Evolutionary conservation across 805 yeast species (phyloP).

Genomic region (Candida ulmi): DNA sequence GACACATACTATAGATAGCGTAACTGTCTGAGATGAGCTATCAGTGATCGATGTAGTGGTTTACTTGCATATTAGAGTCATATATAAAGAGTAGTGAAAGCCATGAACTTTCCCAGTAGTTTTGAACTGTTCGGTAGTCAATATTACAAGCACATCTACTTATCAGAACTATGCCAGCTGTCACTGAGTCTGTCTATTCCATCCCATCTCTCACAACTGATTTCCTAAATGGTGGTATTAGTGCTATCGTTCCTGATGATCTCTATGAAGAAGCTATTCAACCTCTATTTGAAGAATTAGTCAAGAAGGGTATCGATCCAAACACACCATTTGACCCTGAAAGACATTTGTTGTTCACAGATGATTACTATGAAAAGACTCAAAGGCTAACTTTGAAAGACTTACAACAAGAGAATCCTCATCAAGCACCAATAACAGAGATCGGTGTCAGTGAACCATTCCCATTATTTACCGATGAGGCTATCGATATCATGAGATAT

Average conservation of each 20-base stretch:
- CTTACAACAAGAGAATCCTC: slow-evolving; percentile 33
- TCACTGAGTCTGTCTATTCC: background rate
- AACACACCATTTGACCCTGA: slow-evolving; percentile 30
- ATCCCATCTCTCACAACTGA: background rate
- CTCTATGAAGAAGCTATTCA: slow-evolving; percentile 2
- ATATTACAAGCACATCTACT: no score
- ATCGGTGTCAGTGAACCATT: slow-evolving; percentile 57
- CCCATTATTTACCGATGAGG: slow-evolving; percentile 56
- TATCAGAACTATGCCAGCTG: background rate
- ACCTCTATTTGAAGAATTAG: slow-evolving; percentile 4
- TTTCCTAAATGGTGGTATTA: background rate
- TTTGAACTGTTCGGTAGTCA: no score
- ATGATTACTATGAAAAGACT: slow-evolving; percentile 31
- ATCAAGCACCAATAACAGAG: slow-evolving; percentile 43
- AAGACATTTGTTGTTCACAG: slow-evolving; percentile 32
- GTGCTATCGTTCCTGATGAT: slow-evolving; percentile 4
- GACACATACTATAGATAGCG: no score
- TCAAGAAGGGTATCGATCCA: slow-evolving; percentile 22
- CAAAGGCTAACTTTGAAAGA: slow-evolving; percentile 41
- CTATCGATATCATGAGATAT: slow-evolving; percentile 51
- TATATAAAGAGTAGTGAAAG: no score
- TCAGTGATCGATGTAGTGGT: no score
- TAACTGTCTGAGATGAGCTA: no score
- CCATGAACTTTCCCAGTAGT: no score
- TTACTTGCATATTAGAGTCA: no score